These are phyloP conservation scores for Babesia ovis DNA, from an alignment of 169 alveolate species.

Conservation along the genomic window DNA sequence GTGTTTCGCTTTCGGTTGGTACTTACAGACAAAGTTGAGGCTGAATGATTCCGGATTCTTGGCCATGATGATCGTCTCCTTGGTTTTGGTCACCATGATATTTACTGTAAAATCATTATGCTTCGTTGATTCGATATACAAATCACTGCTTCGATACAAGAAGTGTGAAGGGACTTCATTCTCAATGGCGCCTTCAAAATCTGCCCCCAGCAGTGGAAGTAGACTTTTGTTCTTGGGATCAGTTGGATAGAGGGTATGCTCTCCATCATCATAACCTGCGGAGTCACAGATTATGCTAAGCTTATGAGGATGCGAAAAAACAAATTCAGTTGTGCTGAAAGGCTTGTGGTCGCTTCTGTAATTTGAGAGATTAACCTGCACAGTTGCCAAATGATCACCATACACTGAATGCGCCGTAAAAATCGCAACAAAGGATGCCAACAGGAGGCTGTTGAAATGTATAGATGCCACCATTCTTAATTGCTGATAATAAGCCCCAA, in stretches of 20 bases:
- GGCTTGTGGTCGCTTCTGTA: too few species aligned
- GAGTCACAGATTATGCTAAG: not conserved
- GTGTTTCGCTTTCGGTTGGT: not conserved
- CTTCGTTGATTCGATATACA: not conserved
- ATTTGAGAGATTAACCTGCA: too few species aligned
- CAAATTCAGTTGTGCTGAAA: too few species aligned
- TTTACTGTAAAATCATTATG: not conserved
- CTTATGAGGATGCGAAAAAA: not conserved
- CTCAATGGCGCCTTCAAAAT: not conserved
- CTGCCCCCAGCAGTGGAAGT: not conserved
- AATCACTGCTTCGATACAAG: not conserved
- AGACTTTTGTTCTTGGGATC: not conserved
- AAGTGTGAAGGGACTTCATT: not conserved
- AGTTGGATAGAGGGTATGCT: not conserved
- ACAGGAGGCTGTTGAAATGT: too few species aligned
- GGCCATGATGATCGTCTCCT: conserved; percentile 37
- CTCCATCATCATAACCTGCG: not conserved
- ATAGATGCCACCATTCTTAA: too few species aligned
- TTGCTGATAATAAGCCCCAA: too few species aligned
- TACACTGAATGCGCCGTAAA: too few species aligned
- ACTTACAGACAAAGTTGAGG: conserved; percentile 54
- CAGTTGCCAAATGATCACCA: too few species aligned
- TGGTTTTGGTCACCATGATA: conserved; percentile 9
- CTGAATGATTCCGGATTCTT: conserved; percentile 29
- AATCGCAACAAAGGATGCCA: too few species aligned